Base-by-base conservation (phyloP, 1,284 basidiomycete genomes). In the Erythrobasidium hasegawianum region DNA sequence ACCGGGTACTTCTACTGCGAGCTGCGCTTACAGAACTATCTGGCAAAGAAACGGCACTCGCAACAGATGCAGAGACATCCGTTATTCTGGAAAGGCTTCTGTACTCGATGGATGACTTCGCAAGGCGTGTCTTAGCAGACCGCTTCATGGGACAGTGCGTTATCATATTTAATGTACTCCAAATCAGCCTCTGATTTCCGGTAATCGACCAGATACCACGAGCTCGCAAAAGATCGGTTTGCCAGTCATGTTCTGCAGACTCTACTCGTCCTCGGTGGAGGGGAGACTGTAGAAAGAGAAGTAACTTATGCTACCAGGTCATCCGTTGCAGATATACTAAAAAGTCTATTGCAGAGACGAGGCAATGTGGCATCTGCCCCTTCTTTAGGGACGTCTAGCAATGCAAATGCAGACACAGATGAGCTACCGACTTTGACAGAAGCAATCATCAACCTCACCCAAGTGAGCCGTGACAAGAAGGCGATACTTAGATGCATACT, bases 171-270 rank as follows among this genome's bases (percentile, higher is more conserved):
- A 8, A 59, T 40, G 2, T 45, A 8, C 33, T 24, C 18, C 27
- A n/a, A 95, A 16, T 27, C 2, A 59, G 4, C 8, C 11, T 20
- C 20, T 43, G 14, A 11, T 59, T 22, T 9, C n/a, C 57, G 2
- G 40, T 18, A 26, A 33, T 7, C 16, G 20, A n/a, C 9, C 38
- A 69, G 68, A 47, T 88, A 86, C 72, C 84, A 84, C 70, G 76
- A 81, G 40, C 80, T 96, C 11, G 80, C 85, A 26, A 84, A 81
- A 72, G 88, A 96, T 74, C 84, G 91, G 24, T 94, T 94, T 79
- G 89, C 88, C 13, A 94, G 90, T 20, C 92, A 96, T 83, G 91
- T 95, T 7, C 87, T 87, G 72, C 91, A 96, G 77, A 94, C 90
- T 0, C 79, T 93, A 71, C 81, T 95, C 69, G 83, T 82, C 3